Evolutionary conservation across 176 grass and related monocot genomes (phyloP).

Genomic region (Elaeis guineensis): DNA sequence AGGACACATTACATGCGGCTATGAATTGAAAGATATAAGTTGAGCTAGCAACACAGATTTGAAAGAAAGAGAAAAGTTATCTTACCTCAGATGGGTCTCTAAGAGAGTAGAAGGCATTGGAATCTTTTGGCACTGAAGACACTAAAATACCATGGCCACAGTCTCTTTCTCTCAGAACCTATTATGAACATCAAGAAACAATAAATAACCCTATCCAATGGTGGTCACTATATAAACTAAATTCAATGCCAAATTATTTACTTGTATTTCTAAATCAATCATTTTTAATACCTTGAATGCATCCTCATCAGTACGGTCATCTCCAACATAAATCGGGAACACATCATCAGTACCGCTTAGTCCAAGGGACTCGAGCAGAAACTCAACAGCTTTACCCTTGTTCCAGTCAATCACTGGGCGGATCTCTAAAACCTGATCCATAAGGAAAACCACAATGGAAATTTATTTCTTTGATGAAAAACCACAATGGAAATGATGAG

Average conservation of each 20-base stretch:
- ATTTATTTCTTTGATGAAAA: no score
- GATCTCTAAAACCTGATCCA: slow-evolving; percentile 42
- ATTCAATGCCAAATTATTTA: no score
- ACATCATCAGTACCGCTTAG: slow-evolving; percentile 26
- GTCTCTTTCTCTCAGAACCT: slow-evolving; percentile 4
- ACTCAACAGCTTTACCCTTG: slow-evolving; percentile 60
- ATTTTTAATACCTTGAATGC: slow-evolving; percentile 36
- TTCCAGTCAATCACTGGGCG: slow-evolving; percentile 54
- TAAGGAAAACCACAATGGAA: background rate
- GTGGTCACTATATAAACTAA: no score
- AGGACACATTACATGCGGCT: background rate
- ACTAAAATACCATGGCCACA: slow-evolving; percentile 17
- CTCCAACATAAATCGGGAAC: slow-evolving; percentile 49
- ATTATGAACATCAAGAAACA: background rate
- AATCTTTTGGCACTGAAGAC: slow-evolving; percentile 16
- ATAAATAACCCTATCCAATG: no score
- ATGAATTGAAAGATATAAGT: background rate
- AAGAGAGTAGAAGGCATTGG: slow-evolving; percentile 12
- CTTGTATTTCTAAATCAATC: no score
- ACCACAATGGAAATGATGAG: no score
- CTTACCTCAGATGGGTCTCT: slow-evolving; percentile 14
- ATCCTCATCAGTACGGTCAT: slow-evolving; percentile 48
- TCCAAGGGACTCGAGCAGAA: slow-evolving; percentile 43
- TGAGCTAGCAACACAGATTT: no score
- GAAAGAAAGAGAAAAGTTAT: no score